Evolutionary conservation across 202 grass and related monocot genomes (phyloP).

Genomic region (Hordeum pubiflorum): DNA sequence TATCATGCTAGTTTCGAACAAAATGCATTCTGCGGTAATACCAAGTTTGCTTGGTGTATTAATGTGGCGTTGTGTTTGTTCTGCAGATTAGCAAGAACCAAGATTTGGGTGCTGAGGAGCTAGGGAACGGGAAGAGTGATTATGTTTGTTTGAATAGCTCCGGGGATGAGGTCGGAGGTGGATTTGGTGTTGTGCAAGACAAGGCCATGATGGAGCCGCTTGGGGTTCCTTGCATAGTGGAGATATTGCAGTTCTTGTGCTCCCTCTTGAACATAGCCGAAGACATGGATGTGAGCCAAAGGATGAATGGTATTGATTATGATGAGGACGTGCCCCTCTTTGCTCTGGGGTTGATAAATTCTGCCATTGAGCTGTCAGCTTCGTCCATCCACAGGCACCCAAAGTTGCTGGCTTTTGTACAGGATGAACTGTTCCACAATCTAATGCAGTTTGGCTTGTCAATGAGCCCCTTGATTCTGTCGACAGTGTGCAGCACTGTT

Average conservation of each 20-base stretch:
- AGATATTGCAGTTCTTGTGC: slow-evolving; percentile 95
- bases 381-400: slow-evolving; percentile 51
- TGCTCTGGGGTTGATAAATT: slow-evolving; percentile 88
- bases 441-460: slow-evolving; percentile 95
- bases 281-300: slow-evolving; percentile 69
- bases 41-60: slow-evolving; percentile 24
- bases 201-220: slow-evolving; percentile 59
- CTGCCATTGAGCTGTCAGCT: slow-evolving; percentile 68
- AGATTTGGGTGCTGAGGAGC: slow-evolving; percentile 31
- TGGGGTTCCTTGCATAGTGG: slow-evolving; percentile 89
- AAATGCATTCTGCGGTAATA: not conserved
- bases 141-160: slow-evolving; percentile 51
- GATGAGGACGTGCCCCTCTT: slow-evolving; percentile 97
- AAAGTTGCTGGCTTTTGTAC: slow-evolving; percentile 64
- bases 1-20: slow-evolving; percentile 1
- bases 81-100: slow-evolving; percentile 44
- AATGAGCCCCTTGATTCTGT: slow-evolving; percentile 87
- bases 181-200: slow-evolving; percentile 27
- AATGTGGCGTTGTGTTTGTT: slow-evolving; percentile 14
- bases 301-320: slow-evolving; percentile 70
- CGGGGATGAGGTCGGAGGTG: slow-evolving; percentile 41
- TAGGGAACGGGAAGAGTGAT: slow-evolving; percentile 43
- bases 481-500: slow-evolving; percentile 79
- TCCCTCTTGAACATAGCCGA: slow-evolving; percentile 88
- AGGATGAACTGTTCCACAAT: slow-evolving; percentile 88